Evolutionary conservation across 306 rosid species (phyloP), one percentile per base, ranked within the genome.

Genomic region (Hippophae rhamnoides): DNA sequence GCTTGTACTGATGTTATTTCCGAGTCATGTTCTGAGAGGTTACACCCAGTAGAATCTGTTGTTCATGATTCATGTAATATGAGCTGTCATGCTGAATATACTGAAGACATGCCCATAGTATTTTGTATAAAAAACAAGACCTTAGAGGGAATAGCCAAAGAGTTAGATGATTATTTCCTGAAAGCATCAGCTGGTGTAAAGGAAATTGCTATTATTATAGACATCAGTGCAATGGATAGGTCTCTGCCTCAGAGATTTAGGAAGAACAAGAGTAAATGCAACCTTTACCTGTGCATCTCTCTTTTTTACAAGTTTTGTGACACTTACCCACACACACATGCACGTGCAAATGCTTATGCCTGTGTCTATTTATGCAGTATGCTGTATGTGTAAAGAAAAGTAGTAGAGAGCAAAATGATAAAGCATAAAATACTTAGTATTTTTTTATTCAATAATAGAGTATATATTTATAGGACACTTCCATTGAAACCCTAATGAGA

Each of bases 151-250:
- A 63, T 86, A 40, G 72, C 80, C 56, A 77, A 76, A 67, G 94
- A 78, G 74, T 78, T 92, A 8, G 99, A 92, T 74, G 97, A 88
- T 6, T 66, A 72, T 75, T 92, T 92, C 76, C 78, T 92, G 66
- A 84, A 82, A 86, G 89, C 90, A 23, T 88, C 97, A 1, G 84
- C 76, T 47, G 78, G 88, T 54, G 72, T 76, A 55, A 86, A 78
- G 74, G 97, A 86, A 66, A 84, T 88, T 70, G 77, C 97, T 64
- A 82, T 93, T 77, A 76, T 93, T 43, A 84, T 86, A 70, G 95
- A 92, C 72, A 52, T 78, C 74, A 79, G 57, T 13, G 74, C 76
- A 53, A 81, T 81, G 52, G 78, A 86, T 54, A 64, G 64, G 49
- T 73, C 82, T 78, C 77, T 47, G 63, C 65, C 71, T 1, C 85